Evolutionary conservation across 768 basidiomycete genomes (phyloP).

Genomic region (Gyrodon lividus): DNA sequence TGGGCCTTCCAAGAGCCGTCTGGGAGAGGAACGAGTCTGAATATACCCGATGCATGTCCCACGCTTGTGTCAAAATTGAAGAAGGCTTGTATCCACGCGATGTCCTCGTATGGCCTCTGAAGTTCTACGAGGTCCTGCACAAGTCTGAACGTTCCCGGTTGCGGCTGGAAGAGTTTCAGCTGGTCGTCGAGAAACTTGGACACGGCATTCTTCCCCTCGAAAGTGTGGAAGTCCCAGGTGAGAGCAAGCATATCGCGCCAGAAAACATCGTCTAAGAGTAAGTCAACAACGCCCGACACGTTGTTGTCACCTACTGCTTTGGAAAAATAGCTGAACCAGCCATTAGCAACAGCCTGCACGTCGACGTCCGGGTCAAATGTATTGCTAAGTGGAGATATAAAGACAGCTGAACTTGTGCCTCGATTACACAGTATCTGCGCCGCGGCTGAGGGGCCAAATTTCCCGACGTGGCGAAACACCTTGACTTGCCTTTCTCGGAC

Average conservation of each 20-base stretch:
- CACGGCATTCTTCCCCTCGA: slow-evolving; percentile 44
- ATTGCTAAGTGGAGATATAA: slow-evolving; percentile 13
- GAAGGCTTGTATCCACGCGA: slow-evolving; percentile 43
- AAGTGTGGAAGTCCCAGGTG: slow-evolving; percentile 63
- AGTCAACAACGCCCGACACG: slow-evolving; percentile 33
- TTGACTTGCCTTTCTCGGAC: too few species aligned
- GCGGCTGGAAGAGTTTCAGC: slow-evolving; percentile 27
- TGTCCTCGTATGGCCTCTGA: slow-evolving; percentile 32
- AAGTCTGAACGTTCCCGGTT: slow-evolving; percentile 23
- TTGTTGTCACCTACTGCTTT: slow-evolving; percentile 34
- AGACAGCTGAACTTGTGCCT: too few species aligned
- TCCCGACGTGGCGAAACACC: too few species aligned
- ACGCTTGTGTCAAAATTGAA: slow-evolving; percentile 46
- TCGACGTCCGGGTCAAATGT: slow-evolving; percentile 35
- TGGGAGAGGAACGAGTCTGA: slow-evolving; percentile 45
- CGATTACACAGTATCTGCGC: too few species aligned
- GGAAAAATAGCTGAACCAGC: slow-evolving; percentile 44
- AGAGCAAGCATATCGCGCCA: slow-evolving; percentile 64
- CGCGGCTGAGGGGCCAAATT: too few species aligned
- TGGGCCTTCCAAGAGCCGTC: slow-evolving; percentile 48
- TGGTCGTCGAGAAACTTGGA: slow-evolving; percentile 46
- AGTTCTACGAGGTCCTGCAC: slow-evolving; percentile 18
- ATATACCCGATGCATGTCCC: slow-evolving; percentile 41
- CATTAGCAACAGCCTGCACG: slow-evolving; percentile 32
- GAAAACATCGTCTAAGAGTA: slow-evolving; percentile 38